Base-by-base conservation (phyloP, 148 eudicot genomes). In the Rhododendron ovatum region DNA sequence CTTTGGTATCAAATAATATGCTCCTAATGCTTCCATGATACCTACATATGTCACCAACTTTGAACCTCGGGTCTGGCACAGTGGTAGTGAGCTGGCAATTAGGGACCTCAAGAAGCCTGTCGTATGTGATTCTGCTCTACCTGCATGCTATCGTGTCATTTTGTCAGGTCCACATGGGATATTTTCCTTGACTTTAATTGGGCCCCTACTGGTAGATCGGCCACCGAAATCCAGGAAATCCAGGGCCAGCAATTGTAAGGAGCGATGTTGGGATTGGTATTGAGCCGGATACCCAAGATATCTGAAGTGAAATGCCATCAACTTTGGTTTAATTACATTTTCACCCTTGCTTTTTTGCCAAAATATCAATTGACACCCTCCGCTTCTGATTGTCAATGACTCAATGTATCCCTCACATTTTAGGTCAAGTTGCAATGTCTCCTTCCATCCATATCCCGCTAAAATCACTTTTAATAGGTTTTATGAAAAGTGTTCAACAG, bases 1-100 rank as follows among this genome's bases (percentile, higher is more conserved):
- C 63, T 84, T 78, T 85, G 82, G 86, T 41, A 85, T 78, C 59
- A 79, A 80, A 79, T 85, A 79, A 85, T 85, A 85, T 85, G 87
- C 83, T 79, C 24, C 78, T 10, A 45, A 45, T 20, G 45, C 47
- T 17, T n/a, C 74, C 47, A 57, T 1, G 73, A 59, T 82, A 22
- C 33, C 73, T 59, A 9, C 28, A 33, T 18, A 57, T 81, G 65
- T 81, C 83, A 53, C 67, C 41, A 47, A 81, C 14, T 9, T 81
- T 81, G 20, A 47, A 14, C 39, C 53, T 48, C 12, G 3, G 18
- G 5, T 50, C 13, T 50, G 15, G 30, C 83, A 37, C 63, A 14
- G 30, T 26, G 20, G 82, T 50, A 4, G 82, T 80, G 61, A 65
- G 24, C 67, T 24, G 2, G 10, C 28, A 65, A 63, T 55, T 24